A percentile compares a stretch with the other conserved stretches of the same genome.
These are phyloP conservation scores for Colletotrichum viniferum DNA, from an alignment of 2,329 filamentous ascomycete genomes.

Conservation along the genomic window DNA sequence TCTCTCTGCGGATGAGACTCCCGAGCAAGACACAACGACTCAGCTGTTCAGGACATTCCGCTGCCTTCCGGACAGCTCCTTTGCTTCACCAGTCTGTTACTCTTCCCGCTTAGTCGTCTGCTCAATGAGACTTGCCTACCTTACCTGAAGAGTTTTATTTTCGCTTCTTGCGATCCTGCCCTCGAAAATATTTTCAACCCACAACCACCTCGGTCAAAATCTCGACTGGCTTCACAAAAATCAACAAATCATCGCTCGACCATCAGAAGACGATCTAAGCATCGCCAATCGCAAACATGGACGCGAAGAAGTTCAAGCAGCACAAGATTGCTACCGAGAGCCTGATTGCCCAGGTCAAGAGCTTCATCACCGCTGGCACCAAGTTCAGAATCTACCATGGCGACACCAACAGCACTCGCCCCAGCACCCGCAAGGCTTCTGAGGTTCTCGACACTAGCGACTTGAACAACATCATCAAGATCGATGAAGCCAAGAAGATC, in stretches of 20 bases:
- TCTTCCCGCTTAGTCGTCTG: background rate
- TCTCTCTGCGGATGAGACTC: background rate
- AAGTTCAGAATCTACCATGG: slow-evolving; percentile 78
- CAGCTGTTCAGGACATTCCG: background rate
- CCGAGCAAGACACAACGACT: background rate
- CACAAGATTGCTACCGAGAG: slow-evolving; percentile 37
- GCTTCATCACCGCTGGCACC: slow-evolving; percentile 45
- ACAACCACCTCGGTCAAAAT: background rate
- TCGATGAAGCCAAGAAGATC: slow-evolving; percentile 57
- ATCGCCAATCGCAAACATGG: background rate
- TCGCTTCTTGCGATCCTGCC: background rate
- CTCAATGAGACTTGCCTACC: background rate
- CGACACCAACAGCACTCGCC: slow-evolving; percentile 76
- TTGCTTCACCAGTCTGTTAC: background rate
- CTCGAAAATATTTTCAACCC: background rate
- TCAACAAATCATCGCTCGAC: background rate
- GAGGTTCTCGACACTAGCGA: slow-evolving; percentile 70
- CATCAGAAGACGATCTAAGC: background rate
- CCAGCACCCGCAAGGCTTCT: slow-evolving; percentile 44
- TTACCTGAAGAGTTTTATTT: background rate
- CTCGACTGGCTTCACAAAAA: background rate
- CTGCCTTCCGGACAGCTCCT: background rate
- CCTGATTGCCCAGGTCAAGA: slow-evolving; percentile 45
- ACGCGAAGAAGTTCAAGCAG: background rate
- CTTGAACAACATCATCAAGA: slow-evolving; percentile 65